Conservation (phyloP, 2,329 filamentous ascomycete species). For the Alternaria angustiovoidea region DNA sequence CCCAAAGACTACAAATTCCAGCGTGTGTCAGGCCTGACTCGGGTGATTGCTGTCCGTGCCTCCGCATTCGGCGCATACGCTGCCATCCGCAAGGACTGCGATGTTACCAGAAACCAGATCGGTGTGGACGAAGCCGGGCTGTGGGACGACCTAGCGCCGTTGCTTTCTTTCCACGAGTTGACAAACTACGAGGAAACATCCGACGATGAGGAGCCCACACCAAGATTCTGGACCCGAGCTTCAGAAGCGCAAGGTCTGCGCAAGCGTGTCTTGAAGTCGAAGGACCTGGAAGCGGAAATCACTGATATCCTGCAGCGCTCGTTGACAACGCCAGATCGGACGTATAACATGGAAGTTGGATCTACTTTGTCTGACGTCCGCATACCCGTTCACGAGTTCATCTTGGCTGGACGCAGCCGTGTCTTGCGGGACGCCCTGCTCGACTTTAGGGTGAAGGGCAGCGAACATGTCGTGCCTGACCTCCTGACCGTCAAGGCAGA, state of each 20-base stretch:
- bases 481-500: constrained; percentile 65
- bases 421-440: constrained; percentile 66
- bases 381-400: constrained; percentile 84
- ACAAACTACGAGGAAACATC: constrained; percentile 50
- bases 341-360: constrained; percentile 54
- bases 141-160: constrained; percentile 74
- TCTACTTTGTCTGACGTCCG: constrained; percentile 72
- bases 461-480: constrained; percentile 66
- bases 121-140: constrained; percentile 71
- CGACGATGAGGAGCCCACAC: constrained; percentile 56
- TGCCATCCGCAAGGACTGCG: constrained; percentile 82
- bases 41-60: constrained; percentile 82
- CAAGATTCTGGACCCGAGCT: constrained; percentile 60
- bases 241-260: constrained; percentile 61
- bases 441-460: constrained; percentile 65
- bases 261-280: constrained; percentile 67
- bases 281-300: constrained; percentile 72
- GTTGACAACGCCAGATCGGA: constrained; percentile 50
- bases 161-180: constrained; percentile 74
- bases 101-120: constrained; percentile 78
- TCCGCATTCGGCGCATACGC: constrained; percentile 91
- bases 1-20: constrained; percentile 95
- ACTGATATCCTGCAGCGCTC: constrained; percentile 52
- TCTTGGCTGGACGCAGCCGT: constrained; percentile 77
- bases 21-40: constrained; percentile 85